Percentiles rank a stretch among this genome's conserved stretches.
Evolutionary conservation across 768 basidiomycete genomes (phyloP).

Genomic region (Suillus subalutaceus): DNA sequence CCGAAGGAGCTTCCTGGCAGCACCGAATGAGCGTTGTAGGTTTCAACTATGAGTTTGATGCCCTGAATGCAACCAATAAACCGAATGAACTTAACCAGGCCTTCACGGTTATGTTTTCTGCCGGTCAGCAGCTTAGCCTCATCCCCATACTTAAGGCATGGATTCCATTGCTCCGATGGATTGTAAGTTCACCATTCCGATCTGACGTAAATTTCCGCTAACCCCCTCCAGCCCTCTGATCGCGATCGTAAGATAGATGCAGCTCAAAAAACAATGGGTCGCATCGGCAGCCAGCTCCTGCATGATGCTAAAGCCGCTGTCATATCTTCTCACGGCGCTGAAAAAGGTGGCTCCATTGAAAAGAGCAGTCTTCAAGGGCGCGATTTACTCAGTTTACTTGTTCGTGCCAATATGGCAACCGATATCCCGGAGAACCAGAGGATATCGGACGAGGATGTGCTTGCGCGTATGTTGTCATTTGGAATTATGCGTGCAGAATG

Average conservation of each 20-base stretch:
- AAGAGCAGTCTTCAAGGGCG: conserved; percentile 39
- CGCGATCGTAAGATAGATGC: conserved; percentile 19
- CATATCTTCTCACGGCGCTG: conserved; percentile 18
- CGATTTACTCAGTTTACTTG: conserved; percentile 62
- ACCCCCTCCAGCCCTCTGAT: conserved; percentile 24
- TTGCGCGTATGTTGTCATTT: conserved; percentile 47
- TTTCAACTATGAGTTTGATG: conserved; percentile 40
- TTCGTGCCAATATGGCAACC: conserved; percentile 65
- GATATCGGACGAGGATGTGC: conserved; percentile 64
- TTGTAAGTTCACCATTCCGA: conserved; percentile 35
- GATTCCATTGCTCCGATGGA: conserved; percentile 39
- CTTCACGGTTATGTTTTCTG: conserved; percentile 34
- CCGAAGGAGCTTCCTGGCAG: not conserved
- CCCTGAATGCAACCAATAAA: conserved; percentile 28
- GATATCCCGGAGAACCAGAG: conserved; percentile 57
- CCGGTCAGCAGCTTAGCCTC: conserved; percentile 16
- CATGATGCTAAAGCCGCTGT: conserved; percentile 50
- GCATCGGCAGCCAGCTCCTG: conserved; percentile 54
- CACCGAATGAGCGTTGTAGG: conserved; percentile 26
- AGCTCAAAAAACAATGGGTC: conserved; percentile 45
- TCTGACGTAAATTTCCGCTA: not conserved
- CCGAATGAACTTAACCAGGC: conserved; percentile 37
- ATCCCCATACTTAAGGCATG: conserved; percentile 36
- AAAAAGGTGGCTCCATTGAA: conserved; percentile 34
- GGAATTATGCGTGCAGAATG: too few relatives aligned